A percentile compares a stretch with the other conserved stretches of the same genome.
Conservation (phyloP, 495 filamentous ascomycete species). For the Lophium mytilinum region DNA sequence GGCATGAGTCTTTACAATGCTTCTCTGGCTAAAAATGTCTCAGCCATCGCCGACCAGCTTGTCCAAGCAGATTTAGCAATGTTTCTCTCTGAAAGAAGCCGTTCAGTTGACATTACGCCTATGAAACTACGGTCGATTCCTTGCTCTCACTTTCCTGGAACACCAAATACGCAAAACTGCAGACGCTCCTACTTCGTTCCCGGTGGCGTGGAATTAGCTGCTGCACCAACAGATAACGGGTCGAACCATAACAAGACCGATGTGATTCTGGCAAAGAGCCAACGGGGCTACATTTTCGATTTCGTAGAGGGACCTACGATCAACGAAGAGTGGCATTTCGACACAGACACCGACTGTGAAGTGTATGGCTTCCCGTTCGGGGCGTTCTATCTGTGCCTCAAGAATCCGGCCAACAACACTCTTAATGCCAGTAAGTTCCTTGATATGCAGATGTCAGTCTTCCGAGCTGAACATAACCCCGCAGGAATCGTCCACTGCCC, state of each 20-base stretch:
- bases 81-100: constrained; percentile 2
- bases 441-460: no score
- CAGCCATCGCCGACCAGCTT: not conserved
- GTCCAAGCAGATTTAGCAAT: constrained; percentile 3
- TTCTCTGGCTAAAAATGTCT: constrained; percentile 2
- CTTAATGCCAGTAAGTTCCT: not conserved
- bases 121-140: not conserved
- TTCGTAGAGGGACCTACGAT: constrained; percentile 1
- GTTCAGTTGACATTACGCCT: constrained; percentile 1
- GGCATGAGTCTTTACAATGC: constrained; percentile 2
- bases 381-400: constrained; percentile 1
- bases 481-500: not conserved
- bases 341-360: not conserved
- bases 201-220: constrained; percentile 1
- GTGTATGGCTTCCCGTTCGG: constrained; percentile 2
- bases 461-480: not conserved
- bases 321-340: not conserved
- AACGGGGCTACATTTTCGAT: constrained; percentile 2
- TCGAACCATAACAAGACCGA: not conserved
- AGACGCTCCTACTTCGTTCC: constrained; percentile 1
- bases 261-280: not conserved
- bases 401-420: not conserved
- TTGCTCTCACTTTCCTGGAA: not conserved
- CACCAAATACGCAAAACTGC: not conserved
- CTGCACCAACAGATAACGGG: not conserved